These are phyloP conservation scores for Quercus robur DNA, from an alignment of 306 rosid species.

Conservation along the genomic window DNA sequence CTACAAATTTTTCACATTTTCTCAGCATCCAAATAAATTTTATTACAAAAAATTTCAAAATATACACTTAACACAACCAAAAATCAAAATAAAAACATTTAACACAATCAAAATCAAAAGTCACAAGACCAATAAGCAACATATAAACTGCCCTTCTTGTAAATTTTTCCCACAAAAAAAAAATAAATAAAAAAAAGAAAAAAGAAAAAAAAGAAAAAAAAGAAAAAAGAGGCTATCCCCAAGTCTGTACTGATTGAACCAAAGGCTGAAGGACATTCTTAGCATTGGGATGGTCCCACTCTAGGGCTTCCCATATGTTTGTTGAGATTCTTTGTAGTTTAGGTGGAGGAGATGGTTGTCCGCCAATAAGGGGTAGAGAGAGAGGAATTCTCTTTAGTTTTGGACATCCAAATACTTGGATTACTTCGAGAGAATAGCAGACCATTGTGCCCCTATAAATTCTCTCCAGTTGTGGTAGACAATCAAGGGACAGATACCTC, in stretches of 20 bases:
- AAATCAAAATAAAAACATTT: too few relatives aligned
- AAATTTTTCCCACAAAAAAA: too few relatives aligned
- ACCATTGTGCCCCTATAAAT: neutral
- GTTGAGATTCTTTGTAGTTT: neutral
- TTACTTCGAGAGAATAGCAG: neutral
- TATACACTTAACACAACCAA: too few relatives aligned
- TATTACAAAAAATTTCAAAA: too few relatives aligned
- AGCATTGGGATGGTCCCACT: conserved; percentile 3
- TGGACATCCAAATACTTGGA: neutral
- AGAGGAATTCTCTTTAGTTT: neutral
- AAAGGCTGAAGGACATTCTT: neutral
- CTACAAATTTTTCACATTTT: too few relatives aligned
- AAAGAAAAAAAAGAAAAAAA: too few relatives aligned
- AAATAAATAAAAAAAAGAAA: too few relatives aligned
- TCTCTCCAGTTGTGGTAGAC: neutral
- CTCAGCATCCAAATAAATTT: too few relatives aligned
- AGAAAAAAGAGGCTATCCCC: too few relatives aligned
- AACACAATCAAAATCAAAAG: too few relatives aligned
- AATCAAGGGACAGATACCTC: neutral
- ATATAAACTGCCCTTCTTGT: too few relatives aligned
- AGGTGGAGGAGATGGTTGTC: neutral
- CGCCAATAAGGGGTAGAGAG: neutral
- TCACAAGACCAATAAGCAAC: too few relatives aligned
- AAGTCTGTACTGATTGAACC: neutral
- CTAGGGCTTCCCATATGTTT: neutral